A percentile compares a stretch with the other conserved stretches of the same genome.
Evolutionary conservation across 129 eudicot species (phyloP).

Genomic region (Smallanthus sonchifolius): DNA sequence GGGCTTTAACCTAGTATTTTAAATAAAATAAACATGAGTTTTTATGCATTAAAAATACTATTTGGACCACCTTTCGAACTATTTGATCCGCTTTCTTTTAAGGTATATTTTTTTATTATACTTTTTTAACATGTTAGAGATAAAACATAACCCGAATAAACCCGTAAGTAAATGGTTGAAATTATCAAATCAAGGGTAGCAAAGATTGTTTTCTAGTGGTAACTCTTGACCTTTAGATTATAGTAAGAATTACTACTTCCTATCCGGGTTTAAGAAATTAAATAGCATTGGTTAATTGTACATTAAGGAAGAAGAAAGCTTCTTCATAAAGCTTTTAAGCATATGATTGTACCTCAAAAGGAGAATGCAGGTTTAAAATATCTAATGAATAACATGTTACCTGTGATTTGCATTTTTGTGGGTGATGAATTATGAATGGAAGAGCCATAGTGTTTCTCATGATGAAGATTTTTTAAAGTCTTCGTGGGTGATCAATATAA

Average conservation of each 20-base stretch:
- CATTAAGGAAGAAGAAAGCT: constrained; percentile 6
- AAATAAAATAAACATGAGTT: too few species aligned
- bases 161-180: too few species aligned
- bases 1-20: too few species aligned
- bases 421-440: constrained; percentile 1
- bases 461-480: background rate
- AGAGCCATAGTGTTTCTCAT: background rate
- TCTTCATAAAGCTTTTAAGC: background rate
- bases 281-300: background rate
- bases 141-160: too few species aligned
- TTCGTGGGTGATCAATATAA: constrained; percentile 6
- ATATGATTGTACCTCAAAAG: background rate
- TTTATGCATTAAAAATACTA: too few species aligned
- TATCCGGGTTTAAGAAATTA: background rate
- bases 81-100: too few species aligned
- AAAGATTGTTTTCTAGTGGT: background rate
- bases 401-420: background rate
- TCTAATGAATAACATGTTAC: background rate
- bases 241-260: background rate
- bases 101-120: too few species aligned
- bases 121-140: too few species aligned
- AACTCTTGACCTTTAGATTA: background rate
- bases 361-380: background rate
- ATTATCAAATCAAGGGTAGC: constrained; percentile 6
- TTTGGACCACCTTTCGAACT: too few species aligned